These are phyloP conservation scores for Gossypium schwendimanii DNA, from an alignment of 441 rosid genomes.

Conservation along the genomic window DNA sequence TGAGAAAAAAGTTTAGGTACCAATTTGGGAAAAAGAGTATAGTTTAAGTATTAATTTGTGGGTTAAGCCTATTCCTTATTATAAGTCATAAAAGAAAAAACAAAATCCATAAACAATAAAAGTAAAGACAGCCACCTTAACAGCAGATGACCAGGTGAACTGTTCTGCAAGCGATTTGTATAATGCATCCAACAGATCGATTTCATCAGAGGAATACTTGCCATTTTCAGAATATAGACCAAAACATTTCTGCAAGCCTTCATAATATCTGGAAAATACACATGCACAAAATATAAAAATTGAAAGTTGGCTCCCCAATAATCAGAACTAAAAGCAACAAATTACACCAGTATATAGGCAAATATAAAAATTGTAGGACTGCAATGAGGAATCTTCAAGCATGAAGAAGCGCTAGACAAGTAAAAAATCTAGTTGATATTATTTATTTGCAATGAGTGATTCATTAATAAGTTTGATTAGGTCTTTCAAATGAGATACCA, in stretches of 20 bases:
- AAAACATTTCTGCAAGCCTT: conserved; percentile 87
- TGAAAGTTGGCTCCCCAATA: background rate
- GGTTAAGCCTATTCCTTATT: background rate
- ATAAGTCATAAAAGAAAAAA: background rate
- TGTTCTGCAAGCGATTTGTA: conserved; percentile 71
- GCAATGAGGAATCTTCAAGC: background rate
- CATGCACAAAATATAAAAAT: background rate
- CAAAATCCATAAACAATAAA: background rate
- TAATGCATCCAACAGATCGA: conserved; percentile 61
- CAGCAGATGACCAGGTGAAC: conserved; percentile 89
- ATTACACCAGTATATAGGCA: background rate
- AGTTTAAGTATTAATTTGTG: no score
- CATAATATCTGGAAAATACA: conserved; percentile 61
- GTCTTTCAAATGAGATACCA: background rate
- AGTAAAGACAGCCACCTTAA: conserved; percentile 48
- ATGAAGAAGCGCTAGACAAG: background rate
- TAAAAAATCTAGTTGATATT: background rate
- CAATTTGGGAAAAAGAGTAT: no score
- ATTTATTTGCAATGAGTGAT: background rate
- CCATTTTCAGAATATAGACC: conserved; percentile 58
- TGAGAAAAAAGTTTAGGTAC: no score
- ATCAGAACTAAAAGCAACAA: background rate
- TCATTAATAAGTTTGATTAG: background rate
- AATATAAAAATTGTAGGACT: background rate
- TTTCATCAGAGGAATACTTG: conserved; percentile 60